These are phyloP conservation scores for Ceratocystis destructans DNA, from an alignment of 2,329 filamentous ascomycete species.

Conservation along the genomic window DNA sequence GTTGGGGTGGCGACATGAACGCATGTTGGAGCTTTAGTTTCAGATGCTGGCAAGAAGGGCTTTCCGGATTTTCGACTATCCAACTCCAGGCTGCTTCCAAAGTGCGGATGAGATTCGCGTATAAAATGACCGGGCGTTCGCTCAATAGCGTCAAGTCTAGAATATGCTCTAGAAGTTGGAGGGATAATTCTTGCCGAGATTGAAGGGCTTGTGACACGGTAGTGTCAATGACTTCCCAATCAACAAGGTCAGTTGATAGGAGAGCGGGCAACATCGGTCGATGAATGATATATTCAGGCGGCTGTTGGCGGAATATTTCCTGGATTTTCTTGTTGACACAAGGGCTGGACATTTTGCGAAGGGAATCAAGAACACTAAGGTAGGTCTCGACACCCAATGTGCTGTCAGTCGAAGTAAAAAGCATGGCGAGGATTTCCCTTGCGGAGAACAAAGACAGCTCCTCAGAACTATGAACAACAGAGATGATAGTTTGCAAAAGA, in stretches of 20 bases:
- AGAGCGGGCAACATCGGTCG: slow-evolving; percentile 45
- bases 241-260: slow-evolving; percentile 45
- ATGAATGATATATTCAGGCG: slow-evolving; percentile 41
- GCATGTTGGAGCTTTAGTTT: slow-evolving; percentile 45
- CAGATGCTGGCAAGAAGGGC: slow-evolving; percentile 53
- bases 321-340: slow-evolving; percentile 42
- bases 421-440: slow-evolving; percentile 43
- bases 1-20: slow-evolving; percentile 26
- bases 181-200: slow-evolving; percentile 53
- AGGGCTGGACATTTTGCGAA: slow-evolving; percentile 45
- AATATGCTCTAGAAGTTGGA: slow-evolving; percentile 69
- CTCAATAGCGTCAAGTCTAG: slow-evolving; percentile 67
- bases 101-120: slow-evolving; percentile 74
- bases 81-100: slow-evolving; percentile 70
- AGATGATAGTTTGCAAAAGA: slow-evolving; percentile 48
- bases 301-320: slow-evolving; percentile 42
- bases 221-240: slow-evolving; percentile 52
- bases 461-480: slow-evolving; percentile 47
- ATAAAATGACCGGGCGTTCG: slow-evolving; percentile 62
- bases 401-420: slow-evolving; percentile 43
- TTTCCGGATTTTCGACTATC: slow-evolving; percentile 58
- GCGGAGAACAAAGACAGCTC: slow-evolving; percentile 46
- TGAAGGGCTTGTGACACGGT: slow-evolving; percentile 61
- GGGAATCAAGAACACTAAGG: slow-evolving; percentile 46
- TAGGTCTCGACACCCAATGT: slow-evolving; percentile 47